Conservation (phyloP, 331 rosid species). For the Ulmus americana region DNA sequence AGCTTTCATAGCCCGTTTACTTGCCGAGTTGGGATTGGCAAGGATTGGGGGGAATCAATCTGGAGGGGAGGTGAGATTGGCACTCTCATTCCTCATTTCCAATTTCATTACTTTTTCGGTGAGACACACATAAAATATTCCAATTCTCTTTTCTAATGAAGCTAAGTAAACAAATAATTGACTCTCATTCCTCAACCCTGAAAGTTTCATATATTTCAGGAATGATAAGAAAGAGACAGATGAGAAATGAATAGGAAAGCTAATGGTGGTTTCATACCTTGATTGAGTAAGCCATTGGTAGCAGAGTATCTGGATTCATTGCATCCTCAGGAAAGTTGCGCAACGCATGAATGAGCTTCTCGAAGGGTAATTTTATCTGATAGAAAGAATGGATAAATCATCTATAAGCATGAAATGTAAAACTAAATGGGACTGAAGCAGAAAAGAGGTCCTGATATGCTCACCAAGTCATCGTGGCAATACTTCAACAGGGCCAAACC, state of each 20-base stretch:
- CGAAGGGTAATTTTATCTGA: constrained; percentile 84
- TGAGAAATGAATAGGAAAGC: background rate
- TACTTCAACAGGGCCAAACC: constrained; percentile 80
- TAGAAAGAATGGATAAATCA: constrained; percentile 9
- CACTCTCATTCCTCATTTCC: too few relatives aligned
- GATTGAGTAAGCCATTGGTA: constrained; percentile 87
- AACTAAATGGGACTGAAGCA: constrained; percentile 14
- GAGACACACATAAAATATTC: too few relatives aligned
- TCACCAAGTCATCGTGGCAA: constrained; percentile 95
- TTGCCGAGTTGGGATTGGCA: too few relatives aligned
- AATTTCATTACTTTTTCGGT: too few relatives aligned
- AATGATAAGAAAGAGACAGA: background rate
- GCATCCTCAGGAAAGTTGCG: constrained; percentile 88
- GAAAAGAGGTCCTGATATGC: constrained; percentile 26
- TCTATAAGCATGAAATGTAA: constrained; percentile 14
- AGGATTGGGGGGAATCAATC: too few relatives aligned
- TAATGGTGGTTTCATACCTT: constrained; percentile 37
- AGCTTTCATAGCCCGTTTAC: background rate
- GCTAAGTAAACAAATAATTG: too few relatives aligned
- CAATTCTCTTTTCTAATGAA: too few relatives aligned
- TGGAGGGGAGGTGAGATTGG: constrained; percentile 21
- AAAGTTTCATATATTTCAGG: background rate
- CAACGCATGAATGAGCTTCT: constrained; percentile 85
- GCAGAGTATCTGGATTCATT: constrained; percentile 80
- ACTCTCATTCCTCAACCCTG: too few relatives aligned